Percentiles rank a stretch among this genome's conserved stretches.
Conservation (phyloP, 2,329 filamentous ascomycete genomes). For the Blastomyces parvus region DNA sequence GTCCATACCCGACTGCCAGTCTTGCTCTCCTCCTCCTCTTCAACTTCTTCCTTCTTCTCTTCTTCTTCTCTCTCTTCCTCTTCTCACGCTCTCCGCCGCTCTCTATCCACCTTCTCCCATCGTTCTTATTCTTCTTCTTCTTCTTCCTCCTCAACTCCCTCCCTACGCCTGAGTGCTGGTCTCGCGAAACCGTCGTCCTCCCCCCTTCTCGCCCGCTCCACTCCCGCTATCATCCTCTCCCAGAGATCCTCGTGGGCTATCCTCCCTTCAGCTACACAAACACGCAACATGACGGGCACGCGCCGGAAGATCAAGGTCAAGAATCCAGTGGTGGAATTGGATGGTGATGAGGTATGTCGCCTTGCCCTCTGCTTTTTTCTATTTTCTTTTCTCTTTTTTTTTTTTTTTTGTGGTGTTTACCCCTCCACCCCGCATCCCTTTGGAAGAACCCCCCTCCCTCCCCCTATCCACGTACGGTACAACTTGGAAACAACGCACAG, state of each 20-base stretch:
- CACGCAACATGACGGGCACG: slow-evolving; percentile 38
- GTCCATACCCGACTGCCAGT: slow-evolving; percentile 30
- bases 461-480: not conserved
- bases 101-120: slow-evolving; percentile 13
- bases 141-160: slow-evolving; percentile 19
- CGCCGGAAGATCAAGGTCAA: slow-evolving; percentile 94
- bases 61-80: slow-evolving; percentile 11
- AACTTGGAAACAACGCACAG: slow-evolving; percentile 10
- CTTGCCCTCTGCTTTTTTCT: not conserved
- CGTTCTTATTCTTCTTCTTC: slow-evolving; percentile 15
- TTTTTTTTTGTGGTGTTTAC: not conserved
- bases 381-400: not conserved
- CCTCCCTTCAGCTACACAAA: slow-evolving; percentile 19
- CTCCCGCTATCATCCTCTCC: slow-evolving; percentile 6
- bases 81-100: slow-evolving; percentile 7
- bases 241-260: slow-evolving; percentile 8
- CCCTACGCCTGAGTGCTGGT: slow-evolving; percentile 11
- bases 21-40: slow-evolving; percentile 16
- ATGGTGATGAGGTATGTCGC: slow-evolving; percentile 57
- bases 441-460: not conserved
- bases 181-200: slow-evolving; percentile 11
- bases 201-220: slow-evolving; percentile 19
- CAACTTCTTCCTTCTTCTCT: slow-evolving; percentile 15
- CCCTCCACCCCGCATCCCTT: not conserved
- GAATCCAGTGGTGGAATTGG: slow-evolving; percentile 96